Evolutionary conservation across 2,329 filamentous ascomycete species (phyloP).

Genomic region (Fusarium haematococcum): DNA sequence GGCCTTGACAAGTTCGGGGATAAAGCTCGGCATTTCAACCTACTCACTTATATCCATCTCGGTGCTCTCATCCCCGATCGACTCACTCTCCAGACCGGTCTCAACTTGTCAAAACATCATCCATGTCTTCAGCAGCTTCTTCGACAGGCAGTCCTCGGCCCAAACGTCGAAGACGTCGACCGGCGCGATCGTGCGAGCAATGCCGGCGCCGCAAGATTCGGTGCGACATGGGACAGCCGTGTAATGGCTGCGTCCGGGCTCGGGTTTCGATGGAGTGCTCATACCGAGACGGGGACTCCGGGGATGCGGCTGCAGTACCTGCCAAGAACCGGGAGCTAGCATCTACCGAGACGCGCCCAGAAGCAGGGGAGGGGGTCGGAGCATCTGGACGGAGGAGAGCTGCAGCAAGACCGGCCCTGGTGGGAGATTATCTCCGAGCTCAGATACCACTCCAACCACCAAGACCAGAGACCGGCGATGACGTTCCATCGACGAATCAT

Average conservation of each 20-base stretch:
- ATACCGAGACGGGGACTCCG: conserved; percentile 36
- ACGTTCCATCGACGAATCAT: background rate
- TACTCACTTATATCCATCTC: conserved; percentile 23
- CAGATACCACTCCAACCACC: conserved; percentile 2
- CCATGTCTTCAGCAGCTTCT: conserved; percentile 13
- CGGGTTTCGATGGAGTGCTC: conserved; percentile 40
- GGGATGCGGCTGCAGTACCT: background rate
- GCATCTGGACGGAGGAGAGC: background rate
- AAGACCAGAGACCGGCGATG: background rate
- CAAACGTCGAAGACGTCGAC: conserved; percentile 41
- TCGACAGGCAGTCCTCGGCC: conserved; percentile 11
- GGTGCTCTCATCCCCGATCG: background rate
- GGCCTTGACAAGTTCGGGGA: conserved; percentile 26
- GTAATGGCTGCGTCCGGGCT: conserved; percentile 40
- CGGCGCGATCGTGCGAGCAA: conserved; percentile 43
- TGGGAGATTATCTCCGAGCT: conserved; percentile 23
- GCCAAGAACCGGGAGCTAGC: background rate
- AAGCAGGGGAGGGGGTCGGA: conserved; percentile 4
- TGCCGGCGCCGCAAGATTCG: conserved; percentile 43
- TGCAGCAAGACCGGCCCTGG: background rate
- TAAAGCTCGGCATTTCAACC: conserved; percentile 26
- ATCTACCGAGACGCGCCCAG: background rate
- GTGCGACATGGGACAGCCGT: conserved; percentile 39
- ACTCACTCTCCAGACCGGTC: background rate
- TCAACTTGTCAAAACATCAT: background rate